phyloP scores from a whole-genome alignment of 129 eudicot genomes.

The Sambucus nigra region DNA sequence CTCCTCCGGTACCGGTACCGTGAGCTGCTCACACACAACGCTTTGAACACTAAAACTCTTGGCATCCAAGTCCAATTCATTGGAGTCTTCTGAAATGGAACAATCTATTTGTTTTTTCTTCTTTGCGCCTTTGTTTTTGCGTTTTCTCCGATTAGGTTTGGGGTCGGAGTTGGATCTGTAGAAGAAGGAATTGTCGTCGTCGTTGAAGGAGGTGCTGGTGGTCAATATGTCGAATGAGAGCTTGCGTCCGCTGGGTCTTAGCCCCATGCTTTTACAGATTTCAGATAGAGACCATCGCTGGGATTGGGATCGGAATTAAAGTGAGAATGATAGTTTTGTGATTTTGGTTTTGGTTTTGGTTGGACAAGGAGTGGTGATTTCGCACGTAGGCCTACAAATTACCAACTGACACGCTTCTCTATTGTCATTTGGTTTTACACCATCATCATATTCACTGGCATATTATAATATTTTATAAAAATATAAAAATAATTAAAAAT shows the following conservation, averaged over 20 bases:
- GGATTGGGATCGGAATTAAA: no score
- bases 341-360: no score
- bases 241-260: conserved; percentile 45
- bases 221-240: conserved; percentile 52
- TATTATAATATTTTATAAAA: no score
- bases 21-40: conserved; percentile 31
- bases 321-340: no score
- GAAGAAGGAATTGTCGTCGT: conserved; percentile 14
- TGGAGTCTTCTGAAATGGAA: conserved; percentile 8
- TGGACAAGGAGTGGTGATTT: no score
- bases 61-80: conserved; percentile 10
- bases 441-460: no score
- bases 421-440: no score
- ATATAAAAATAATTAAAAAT: no score
- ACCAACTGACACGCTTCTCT: no score
- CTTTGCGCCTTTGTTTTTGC: conserved; percentile 27
- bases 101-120: conserved; percentile 23
- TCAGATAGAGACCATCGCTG: no score
- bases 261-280: conserved; percentile 17
- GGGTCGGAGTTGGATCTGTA: conserved; percentile 44
- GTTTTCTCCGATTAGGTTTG: conserved; percentile 24
- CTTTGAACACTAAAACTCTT: conserved; percentile 23
- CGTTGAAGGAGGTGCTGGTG: conserved; percentile 22
- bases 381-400: no score
- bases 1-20: conserved; percentile 23